Conservation (phyloP, 441 rosid genomes). For the Pelargonium hybrid region DNA sequence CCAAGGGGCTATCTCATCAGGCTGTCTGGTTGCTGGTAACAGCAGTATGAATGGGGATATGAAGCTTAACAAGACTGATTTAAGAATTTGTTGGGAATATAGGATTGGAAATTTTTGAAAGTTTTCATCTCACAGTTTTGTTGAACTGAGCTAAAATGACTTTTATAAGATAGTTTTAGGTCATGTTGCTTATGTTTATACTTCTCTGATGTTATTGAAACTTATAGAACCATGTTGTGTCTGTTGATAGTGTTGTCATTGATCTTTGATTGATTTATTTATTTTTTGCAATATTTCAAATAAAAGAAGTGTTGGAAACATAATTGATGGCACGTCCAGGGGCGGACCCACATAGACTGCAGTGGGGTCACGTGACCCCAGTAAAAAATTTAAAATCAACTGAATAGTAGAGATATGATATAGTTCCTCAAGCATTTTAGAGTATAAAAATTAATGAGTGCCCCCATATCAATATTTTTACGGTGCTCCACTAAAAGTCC, state of each 20-base stretch:
- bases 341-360: too few relatives aligned
- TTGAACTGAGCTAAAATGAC: neutral
- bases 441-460: too few relatives aligned
- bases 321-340: too few relatives aligned
- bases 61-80: neutral
- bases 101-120: neutral
- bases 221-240: neutral
- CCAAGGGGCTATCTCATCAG: neutral
- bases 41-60: neutral
- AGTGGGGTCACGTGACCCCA: too few relatives aligned
- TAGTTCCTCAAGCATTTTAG: too few relatives aligned
- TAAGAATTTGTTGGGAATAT: neutral
- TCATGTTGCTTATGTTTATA: neutral
- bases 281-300: neutral
- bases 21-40: neutral
- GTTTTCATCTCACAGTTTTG: neutral
- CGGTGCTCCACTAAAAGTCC: too few relatives aligned
- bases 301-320: neutral
- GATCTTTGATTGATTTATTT: neutral
- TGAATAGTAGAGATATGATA: too few relatives aligned
- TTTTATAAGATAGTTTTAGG: neutral
- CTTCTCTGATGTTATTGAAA: neutral
- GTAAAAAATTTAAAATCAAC: too few relatives aligned
- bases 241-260: neutral
- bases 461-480: too few relatives aligned